Conservation (phyloP, 768 basidiomycete genomes). For the Hemileccinum rubropunctum region DNA sequence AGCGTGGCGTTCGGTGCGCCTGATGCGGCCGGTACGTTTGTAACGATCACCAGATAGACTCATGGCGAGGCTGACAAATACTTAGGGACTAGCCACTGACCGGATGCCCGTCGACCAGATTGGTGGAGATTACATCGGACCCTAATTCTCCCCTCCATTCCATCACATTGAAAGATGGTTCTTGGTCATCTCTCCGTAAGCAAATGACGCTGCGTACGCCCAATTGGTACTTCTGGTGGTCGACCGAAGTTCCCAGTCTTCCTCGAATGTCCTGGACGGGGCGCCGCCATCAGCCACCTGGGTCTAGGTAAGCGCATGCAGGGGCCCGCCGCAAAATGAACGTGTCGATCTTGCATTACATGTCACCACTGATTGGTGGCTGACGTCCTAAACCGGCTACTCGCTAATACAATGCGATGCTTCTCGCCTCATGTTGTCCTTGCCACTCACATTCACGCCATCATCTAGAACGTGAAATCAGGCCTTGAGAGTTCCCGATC, state of each 20-base stretch:
- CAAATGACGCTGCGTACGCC: slow-evolving; percentile 10
- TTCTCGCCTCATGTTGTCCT: slow-evolving; percentile 28
- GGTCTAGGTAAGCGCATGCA: slow-evolving; percentile 14
- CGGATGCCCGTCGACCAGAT: slow-evolving; percentile 15
- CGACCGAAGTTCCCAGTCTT: slow-evolving; percentile 11
- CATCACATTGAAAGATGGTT: slow-evolving; percentile 19
- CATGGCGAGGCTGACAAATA: slow-evolving; percentile 22
- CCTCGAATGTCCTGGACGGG: slow-evolving; percentile 7
- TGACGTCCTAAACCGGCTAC: slow-evolving; percentile 16
- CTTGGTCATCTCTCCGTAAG: slow-evolving; percentile 10
- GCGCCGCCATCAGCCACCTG: slow-evolving; percentile 4
- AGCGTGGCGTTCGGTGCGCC: slow-evolving; percentile 15
- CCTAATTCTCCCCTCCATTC: slow-evolving; percentile 19
- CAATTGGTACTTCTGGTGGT: slow-evolving; percentile 8
- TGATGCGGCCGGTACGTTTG: slow-evolving; percentile 14
- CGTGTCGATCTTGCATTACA: slow-evolving; percentile 17
- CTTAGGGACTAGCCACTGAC: slow-evolving; percentile 13
- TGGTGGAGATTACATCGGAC: slow-evolving; percentile 18
- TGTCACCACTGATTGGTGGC: slow-evolving; percentile 10
- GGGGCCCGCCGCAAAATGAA: slow-evolving; percentile 13
- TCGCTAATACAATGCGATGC: slow-evolving; percentile 20
- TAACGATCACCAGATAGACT: slow-evolving; percentile 1
- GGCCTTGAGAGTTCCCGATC: slow-evolving; percentile 17
- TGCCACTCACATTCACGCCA: slow-evolving; percentile 24
- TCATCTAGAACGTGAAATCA: slow-evolving; percentile 23